These are phyloP conservation scores for Gypsophila paniculata DNA, from an alignment of 179 eudicot genomes.

Conservation along the genomic window DNA sequence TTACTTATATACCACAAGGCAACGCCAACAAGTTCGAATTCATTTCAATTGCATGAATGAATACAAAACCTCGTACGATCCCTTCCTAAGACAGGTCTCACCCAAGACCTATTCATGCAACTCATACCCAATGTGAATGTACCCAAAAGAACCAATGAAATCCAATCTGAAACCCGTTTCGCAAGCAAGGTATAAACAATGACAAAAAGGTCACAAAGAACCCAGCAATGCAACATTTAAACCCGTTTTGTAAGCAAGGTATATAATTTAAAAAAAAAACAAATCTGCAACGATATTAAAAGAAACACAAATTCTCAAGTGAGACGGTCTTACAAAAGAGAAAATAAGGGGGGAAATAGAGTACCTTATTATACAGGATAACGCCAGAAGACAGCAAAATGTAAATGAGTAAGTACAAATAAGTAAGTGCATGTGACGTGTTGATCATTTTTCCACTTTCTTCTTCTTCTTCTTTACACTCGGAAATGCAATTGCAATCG, in stretches of 20 bases:
- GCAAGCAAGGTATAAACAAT: slow-evolving; percentile 2
- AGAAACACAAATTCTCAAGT: background rate
- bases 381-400: slow-evolving; percentile 84
- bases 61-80: background rate
- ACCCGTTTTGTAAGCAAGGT: slow-evolving; percentile 4
- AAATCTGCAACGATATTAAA: background rate
- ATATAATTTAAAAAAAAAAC: background rate
- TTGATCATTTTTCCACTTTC: slow-evolving; percentile 50
- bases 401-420: slow-evolving; percentile 66
- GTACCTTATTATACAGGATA: slow-evolving; percentile 81
- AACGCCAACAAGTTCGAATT: background rate
- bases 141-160: background rate
- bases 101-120: background rate
- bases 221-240: too few relatives aligned
- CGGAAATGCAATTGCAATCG: background rate
- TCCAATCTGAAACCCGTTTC: slow-evolving; percentile 1
- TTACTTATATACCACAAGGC: background rate
- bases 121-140: background rate
- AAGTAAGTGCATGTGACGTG: slow-evolving; percentile 66
- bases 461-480: slow-evolving; percentile 23
- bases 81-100: background rate
- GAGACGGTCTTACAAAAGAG: too few relatives aligned
- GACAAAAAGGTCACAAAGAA: too few relatives aligned
- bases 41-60: background rate
- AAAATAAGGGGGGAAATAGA: background rate